Conservation (phyloP, 2,329 filamentous ascomycete species). For the Bipolaris victoriae region DNA sequence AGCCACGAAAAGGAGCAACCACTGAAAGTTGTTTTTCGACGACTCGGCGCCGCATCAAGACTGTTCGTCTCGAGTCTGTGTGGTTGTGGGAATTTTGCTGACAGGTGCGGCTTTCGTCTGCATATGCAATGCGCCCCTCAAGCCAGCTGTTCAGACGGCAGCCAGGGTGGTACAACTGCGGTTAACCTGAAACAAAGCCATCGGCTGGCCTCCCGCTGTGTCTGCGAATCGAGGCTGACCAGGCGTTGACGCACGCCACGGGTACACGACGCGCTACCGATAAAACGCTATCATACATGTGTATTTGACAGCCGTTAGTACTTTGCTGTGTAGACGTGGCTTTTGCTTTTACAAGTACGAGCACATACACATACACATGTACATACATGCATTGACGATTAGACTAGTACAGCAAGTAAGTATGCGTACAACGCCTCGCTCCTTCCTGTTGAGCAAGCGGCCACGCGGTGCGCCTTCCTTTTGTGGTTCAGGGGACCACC, state of each 20-base stretch:
- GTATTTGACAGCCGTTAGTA: not conserved
- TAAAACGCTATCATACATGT: not conserved
- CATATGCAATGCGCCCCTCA: slow-evolving; percentile 5
- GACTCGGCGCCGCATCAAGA: not conserved
- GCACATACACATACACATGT: too few relatives aligned
- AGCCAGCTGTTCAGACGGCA: slow-evolving; percentile 16
- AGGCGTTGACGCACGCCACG: not conserved
- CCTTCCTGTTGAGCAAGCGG: not conserved
- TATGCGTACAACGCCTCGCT: not conserved
- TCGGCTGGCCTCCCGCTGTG: slow-evolving; percentile 10
- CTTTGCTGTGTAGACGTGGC: not conserved
- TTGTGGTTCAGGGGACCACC: not conserved
- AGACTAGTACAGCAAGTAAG: not conserved
- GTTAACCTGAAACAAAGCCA: slow-evolving; percentile 28
- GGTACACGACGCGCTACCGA: not conserved
- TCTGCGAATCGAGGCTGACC: slow-evolving; percentile 8
- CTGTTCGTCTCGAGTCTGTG: not conserved
- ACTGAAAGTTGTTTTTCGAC: slow-evolving; percentile 6
- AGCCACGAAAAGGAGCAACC: slow-evolving; percentile 14
- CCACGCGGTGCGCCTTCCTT: not conserved
- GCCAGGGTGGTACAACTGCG: slow-evolving; percentile 15
- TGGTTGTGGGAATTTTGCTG: not conserved
- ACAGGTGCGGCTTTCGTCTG: slow-evolving; percentile 7
- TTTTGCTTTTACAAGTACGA: not conserved
- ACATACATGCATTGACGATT: too few relatives aligned